phyloP scores from a whole-genome alignment of 768 basidiomycete species.

The Leccinum longicurvipes region DNA sequence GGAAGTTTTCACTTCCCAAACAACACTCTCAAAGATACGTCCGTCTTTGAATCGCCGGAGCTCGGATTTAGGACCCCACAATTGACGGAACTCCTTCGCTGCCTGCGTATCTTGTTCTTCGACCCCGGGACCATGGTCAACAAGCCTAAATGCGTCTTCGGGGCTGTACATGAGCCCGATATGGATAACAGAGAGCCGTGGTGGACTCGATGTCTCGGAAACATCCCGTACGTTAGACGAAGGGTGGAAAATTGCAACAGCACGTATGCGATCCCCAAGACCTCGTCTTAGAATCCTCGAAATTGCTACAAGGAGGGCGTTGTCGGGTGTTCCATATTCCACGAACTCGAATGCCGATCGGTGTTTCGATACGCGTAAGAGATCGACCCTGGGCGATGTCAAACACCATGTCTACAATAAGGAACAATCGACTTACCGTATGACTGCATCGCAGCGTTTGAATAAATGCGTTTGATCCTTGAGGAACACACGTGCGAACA shows the following conservation, averaged over 20 bases:
- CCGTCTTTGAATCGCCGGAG: conserved; percentile 96
- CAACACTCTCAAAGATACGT: conserved; percentile 87
- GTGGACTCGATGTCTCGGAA: conserved; percentile 54
- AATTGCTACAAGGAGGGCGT: conserved; percentile 53
- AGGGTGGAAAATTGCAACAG: conserved; percentile 58
- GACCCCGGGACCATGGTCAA: conserved; percentile 88
- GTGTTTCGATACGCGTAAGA: conserved; percentile 38
- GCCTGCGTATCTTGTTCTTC: conserved; percentile 52
- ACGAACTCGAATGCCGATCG: conserved; percentile 38
- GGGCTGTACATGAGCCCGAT: conserved; percentile 78
- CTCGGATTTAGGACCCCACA: conserved; percentile 94
- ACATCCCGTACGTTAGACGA: conserved; percentile 43
- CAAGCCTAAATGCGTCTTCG: conserved; percentile 72
- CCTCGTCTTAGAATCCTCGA: conserved; percentile 54
- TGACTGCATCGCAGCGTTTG: conserved; percentile 70
- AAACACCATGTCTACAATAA: conserved; percentile 1
- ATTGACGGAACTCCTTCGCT: conserved; percentile 62
- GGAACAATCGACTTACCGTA: conserved; percentile 44
- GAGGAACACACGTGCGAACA: conserved; percentile 71
- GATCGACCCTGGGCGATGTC: conserved; percentile 43
- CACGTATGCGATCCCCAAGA: conserved; percentile 69
- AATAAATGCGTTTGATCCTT: conserved; percentile 61
- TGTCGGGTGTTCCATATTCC: conserved; percentile 60
- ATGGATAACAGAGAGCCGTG: conserved; percentile 47
- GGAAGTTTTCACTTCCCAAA: conserved; percentile 83